Percentiles rank a stretch among this genome's conserved stretches.
Evolutionary conservation across 768 basidiomycete genomes (phyloP).

Genomic region (Termitomyces sp.): DNA sequence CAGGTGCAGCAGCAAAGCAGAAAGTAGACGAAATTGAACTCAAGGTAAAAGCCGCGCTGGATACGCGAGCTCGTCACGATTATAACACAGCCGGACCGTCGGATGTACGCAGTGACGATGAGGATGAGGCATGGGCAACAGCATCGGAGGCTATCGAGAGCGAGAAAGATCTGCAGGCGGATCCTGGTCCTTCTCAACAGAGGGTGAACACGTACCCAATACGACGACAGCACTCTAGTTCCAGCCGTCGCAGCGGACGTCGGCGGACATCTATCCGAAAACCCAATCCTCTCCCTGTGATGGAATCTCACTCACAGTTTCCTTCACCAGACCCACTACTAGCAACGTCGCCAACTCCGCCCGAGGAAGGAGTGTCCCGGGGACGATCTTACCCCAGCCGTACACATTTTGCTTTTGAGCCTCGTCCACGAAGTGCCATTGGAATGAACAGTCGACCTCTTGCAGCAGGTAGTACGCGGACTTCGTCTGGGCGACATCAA

Average conservation of each 20-base stretch:
- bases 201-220: conserved; percentile 7
- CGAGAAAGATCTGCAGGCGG: background rate
- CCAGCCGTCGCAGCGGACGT: conserved; percentile 5
- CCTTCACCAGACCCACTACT: background rate
- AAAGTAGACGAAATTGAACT: conserved; percentile 11
- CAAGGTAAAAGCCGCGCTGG: conserved; percentile 10
- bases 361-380: conserved; percentile 5
- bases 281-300: conserved; percentile 2
- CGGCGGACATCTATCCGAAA: conserved; percentile 12
- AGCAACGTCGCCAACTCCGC: conserved; percentile 2
- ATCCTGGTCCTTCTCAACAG: background rate
- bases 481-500: background rate
- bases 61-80: conserved; percentile 10
- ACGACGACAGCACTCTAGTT: conserved; percentile 7
- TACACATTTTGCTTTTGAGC: background rate
- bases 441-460: background rate
- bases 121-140: conserved; percentile 66
- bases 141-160: conserved; percentile 47
- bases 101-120: conserved; percentile 30
- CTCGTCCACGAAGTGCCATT: background rate
- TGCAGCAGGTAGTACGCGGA: background rate
- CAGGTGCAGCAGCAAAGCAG: background rate
- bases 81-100: conserved; percentile 7
- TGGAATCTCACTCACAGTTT: background rate
- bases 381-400: conserved; percentile 4